Evolutionary conservation across 140 eudicot species (phyloP).

Genomic region (Eryngium alpinum): DNA sequence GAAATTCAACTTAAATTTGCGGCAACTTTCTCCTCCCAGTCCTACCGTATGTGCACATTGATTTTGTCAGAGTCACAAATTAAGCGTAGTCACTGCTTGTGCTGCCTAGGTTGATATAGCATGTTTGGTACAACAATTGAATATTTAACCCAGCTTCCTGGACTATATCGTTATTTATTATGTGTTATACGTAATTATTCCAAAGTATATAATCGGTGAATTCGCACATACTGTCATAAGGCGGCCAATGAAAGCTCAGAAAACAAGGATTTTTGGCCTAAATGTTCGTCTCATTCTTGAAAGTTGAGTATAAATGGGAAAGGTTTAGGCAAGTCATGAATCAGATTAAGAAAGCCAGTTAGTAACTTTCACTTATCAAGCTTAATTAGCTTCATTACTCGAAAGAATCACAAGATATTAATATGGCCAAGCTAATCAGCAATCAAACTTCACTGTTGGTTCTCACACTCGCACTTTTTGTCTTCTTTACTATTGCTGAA

Average conservation of each 20-base stretch:
- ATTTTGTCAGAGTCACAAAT: no score
- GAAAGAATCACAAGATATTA: neutral
- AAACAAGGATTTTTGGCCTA: slow-evolving; percentile 12
- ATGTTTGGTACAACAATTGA: no score
- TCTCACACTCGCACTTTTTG: neutral
- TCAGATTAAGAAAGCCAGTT: neutral
- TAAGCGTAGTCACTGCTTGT: no score
- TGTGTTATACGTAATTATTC: neutral
- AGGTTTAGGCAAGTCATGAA: neutral
- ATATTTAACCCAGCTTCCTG: no score
- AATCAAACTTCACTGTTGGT: neutral
- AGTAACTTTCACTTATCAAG: neutral
- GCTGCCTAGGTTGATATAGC: no score
- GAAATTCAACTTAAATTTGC: no score
- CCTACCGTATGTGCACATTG: no score
- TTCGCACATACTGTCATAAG: neutral
- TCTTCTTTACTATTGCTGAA: neutral
- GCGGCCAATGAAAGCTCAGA: neutral
- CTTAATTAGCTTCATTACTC: neutral
- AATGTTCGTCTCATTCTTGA: neutral
- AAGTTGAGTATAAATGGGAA: slow-evolving; percentile 1
- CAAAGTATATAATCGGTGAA: no score
- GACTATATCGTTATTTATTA: no score
- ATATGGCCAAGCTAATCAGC: neutral
- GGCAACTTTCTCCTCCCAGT: no score